phyloP scores from a whole-genome alignment of 164 flowering plant genomes.

The Paratinospora sagittata region DNA sequence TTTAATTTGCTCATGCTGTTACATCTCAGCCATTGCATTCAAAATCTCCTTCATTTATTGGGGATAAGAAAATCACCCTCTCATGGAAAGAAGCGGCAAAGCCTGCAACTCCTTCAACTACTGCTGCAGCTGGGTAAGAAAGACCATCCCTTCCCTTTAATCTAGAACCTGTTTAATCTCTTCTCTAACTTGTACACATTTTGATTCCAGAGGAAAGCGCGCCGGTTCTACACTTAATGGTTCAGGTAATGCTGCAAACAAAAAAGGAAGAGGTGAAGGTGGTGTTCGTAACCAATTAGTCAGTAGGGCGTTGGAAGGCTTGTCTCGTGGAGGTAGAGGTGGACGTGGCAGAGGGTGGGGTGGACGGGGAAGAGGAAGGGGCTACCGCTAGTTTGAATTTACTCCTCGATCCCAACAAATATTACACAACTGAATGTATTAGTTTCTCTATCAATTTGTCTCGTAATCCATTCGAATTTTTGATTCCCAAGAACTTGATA shows the following conservation, averaged over 20 bases:
- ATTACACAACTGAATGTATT: too few species aligned
- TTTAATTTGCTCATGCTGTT: conserved; percentile 3
- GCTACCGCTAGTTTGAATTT: conserved; percentile 27
- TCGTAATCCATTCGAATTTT: neutral
- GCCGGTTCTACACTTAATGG: conserved; percentile 47
- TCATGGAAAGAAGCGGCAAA: conserved; percentile 89
- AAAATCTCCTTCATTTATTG: conserved; percentile 78
- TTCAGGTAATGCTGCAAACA: conserved; percentile 33
- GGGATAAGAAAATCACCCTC: conserved; percentile 76
- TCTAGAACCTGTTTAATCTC: neutral
- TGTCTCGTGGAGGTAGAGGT: conserved; percentile 54
- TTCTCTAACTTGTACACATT: neutral
- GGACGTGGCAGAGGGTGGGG: conserved; percentile 53
- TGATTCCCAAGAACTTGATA: neutral
- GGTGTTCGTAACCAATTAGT: conserved; percentile 63
- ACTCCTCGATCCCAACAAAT: too few species aligned
- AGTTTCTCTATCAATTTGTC: neutral
- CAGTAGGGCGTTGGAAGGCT: conserved; percentile 65
- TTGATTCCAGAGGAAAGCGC: conserved; percentile 57
- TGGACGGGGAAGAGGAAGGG: conserved; percentile 68
- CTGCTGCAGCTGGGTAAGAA: conserved; percentile 51
- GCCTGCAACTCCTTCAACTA: conserved; percentile 33
- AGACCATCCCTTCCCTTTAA: neutral
- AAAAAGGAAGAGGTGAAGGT: conserved; percentile 75
- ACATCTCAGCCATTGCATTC: conserved; percentile 59